Conservation (phyloP, 805 yeast genomes). For the Jamesozyma gamospora region DNA sequence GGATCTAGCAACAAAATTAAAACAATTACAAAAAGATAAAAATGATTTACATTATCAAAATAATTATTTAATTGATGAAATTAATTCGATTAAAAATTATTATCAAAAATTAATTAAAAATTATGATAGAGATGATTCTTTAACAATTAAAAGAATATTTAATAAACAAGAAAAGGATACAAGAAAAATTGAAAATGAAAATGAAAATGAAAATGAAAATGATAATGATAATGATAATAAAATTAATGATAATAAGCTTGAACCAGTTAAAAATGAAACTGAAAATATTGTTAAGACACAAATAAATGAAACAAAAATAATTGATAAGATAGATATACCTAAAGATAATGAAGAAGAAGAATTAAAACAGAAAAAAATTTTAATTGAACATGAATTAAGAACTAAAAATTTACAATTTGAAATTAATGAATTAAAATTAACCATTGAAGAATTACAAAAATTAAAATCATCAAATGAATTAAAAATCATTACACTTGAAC, state of each 20-base stretch:
- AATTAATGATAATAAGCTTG: background rate
- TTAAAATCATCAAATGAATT: slow-evolving; percentile 15
- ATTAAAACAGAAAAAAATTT: slow-evolving; percentile 1
- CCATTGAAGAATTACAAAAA: slow-evolving; percentile 17
- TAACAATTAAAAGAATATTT: slow-evolving; percentile 25
- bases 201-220: background rate
- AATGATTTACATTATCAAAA: slow-evolving; percentile 16
- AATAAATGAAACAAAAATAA: background rate
- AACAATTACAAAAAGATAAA: slow-evolving; percentile 11
- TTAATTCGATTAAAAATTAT: slow-evolving; percentile 15
- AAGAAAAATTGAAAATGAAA: background rate
- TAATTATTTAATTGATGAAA: slow-evolving; percentile 16
- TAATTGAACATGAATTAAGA: slow-evolving; percentile 12
- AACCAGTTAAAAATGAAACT: background rate
- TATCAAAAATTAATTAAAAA: slow-evolving; percentile 23
- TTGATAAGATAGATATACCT: background rate
- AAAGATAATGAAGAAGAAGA: background rate
- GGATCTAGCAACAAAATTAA: slow-evolving; percentile 10
- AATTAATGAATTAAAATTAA: slow-evolving; percentile 14
- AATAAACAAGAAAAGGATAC: slow-evolving; percentile 12
- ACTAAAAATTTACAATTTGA: slow-evolving; percentile 19
- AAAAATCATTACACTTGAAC: slow-evolving; percentile 18
- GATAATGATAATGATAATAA: background rate
- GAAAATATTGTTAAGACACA: background rate
- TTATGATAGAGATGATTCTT: slow-evolving; percentile 27